Base-by-base conservation (phyloP, 257 asterid species). In the Solanum dulcamara region DNA sequence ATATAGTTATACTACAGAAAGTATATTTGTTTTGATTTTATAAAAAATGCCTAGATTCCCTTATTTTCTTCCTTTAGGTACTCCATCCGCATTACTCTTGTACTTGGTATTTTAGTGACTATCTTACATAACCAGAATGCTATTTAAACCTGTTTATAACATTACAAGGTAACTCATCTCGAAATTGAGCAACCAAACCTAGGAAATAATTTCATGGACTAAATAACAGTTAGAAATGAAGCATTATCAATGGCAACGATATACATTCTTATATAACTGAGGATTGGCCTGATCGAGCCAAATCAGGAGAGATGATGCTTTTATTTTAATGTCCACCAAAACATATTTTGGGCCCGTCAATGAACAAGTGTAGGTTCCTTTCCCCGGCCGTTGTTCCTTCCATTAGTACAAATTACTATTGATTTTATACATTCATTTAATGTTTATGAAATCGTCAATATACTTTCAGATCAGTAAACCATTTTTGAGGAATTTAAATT, bases 241-340 rank as follows among this genome's bases (percentile, higher is more conserved):
- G 20, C 62, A 0, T 55, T 55, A 55, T 20, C 62, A 55, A 55
- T 55, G 28, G 62, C 13, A 12, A 46, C 17, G 15, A 13, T 0
- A 4, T 46, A 11, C 51, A 44, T 46, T 46, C 10, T 89, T 87
- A 94, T 33, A 91, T 87, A 83, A 93, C 95, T 33, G 94, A 89
- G 86, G 93, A 95, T 14, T 94, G 90, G 26, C 98, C 97, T 18
- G 94, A 95, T 77, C 90, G 97, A 2, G 93, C 97, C 12, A 95
- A 89, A 80, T 94, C 95, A 30, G 96, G 98, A 89, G 94, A 5
- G 95, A 90, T 0, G 94, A 88, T 40, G 91, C 94, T 86, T 93
- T 97, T 86, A 88, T 93, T 1, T 96, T 92, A 53, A 93, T 93
- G 79, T 94, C 98, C 93, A 93, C 98, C 92, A 95, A 89, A 42